Base-by-base conservation (phyloP, 2,329 filamentous ascomycete genomes). In the Tolypocladium sp. region DNA sequence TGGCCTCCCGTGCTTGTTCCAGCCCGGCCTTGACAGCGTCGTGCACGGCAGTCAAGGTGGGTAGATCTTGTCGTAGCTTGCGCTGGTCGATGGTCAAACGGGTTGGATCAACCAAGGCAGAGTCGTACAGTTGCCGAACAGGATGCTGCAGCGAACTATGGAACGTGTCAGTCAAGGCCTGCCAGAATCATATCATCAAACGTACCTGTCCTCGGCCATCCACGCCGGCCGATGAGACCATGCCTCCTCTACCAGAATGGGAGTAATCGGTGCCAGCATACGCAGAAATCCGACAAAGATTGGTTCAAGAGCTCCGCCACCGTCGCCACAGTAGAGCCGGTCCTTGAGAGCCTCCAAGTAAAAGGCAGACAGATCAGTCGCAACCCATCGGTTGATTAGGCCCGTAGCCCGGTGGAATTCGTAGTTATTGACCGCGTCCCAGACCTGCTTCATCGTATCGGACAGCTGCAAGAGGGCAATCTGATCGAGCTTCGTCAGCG, bases 271-370 rank as follows among this genome's bases (percentile, higher is more conserved):
- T 2, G 84, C 87, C 37, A 97, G 79, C 81, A 96, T 91, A 58
- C 87, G 82, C 62, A 92, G 76, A 22, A 97, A 77, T 41, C 91
- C 85, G 7, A 84, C 75, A 61, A 93, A 86, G 58, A 97, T 83
- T 35, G 82, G 79, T 64, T 84, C 81, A 55, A 90, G 74, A 5
- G 82, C 78, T 54, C 89, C 88, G 17, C 82, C 80, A 17, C 83
- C 83, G 61, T 87, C 83, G 37, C 89, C 90, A 53, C 92, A 94
- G 76, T 99, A 99, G 1, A 97, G 79, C 3, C 91, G 82, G 68
- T 99, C 94, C 73, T 99, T 99, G 66, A 92, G 80, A 0, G 90
- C 86, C 73, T 99, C 94, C 59, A 99, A 85, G 72, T 97, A 99
- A 72, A 97, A 96, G 0, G 93, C 88, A 0, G 92, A 97, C 30